Percentiles rank a stretch among this genome's conserved stretches.
Evolutionary conservation across 2,329 filamentous ascomycete genomes (phyloP).

Genomic region (Seiridium unicorne): DNA sequence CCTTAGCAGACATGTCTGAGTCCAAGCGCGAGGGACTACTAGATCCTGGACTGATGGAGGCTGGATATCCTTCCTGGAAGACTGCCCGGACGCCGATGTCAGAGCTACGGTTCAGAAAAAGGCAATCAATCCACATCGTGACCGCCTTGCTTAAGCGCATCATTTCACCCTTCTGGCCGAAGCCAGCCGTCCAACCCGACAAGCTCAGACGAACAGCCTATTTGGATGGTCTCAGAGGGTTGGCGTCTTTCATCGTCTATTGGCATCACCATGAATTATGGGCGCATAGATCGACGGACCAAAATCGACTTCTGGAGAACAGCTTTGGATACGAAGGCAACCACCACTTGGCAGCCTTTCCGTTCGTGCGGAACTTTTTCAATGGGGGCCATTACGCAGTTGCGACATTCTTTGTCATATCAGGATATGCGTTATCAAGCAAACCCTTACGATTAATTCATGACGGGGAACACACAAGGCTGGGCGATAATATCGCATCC

Average conservation of each 20-base stretch:
- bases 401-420: slow-evolving; percentile 55
- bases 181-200: slow-evolving; percentile 12
- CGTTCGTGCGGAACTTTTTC: slow-evolving; percentile 58
- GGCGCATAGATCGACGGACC: slow-evolving; percentile 43
- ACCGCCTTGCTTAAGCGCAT: slow-evolving; percentile 1
- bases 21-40: slow-evolving; percentile 27
- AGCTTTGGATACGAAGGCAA: slow-evolving; percentile 49
- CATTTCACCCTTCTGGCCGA: slow-evolving; percentile 13
- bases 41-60: slow-evolving; percentile 27
- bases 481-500: slow-evolving; percentile 44
- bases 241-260: slow-evolving; percentile 66
- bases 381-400: slow-evolving; percentile 61
- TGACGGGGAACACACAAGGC: slow-evolving; percentile 35
- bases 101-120: slow-evolving; percentile 4
- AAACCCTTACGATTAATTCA: slow-evolving; percentile 47
- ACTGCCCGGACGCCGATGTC: slow-evolving; percentile 14
- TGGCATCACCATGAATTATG: slow-evolving; percentile 59
- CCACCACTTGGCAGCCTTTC: slow-evolving; percentile 51
- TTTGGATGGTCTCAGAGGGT: slow-evolving; percentile 64
- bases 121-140: neutral
- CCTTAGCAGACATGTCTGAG: slow-evolving; percentile 25
- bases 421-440: slow-evolving; percentile 54
- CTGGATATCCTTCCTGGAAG: slow-evolving; percentile 19
- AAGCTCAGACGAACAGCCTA: slow-evolving; percentile 53
- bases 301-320: slow-evolving; percentile 46